These are phyloP conservation scores for Scheffersomyces insectosa DNA, from an alignment of 1,139 yeast genomes.

Conservation along the genomic window DNA sequence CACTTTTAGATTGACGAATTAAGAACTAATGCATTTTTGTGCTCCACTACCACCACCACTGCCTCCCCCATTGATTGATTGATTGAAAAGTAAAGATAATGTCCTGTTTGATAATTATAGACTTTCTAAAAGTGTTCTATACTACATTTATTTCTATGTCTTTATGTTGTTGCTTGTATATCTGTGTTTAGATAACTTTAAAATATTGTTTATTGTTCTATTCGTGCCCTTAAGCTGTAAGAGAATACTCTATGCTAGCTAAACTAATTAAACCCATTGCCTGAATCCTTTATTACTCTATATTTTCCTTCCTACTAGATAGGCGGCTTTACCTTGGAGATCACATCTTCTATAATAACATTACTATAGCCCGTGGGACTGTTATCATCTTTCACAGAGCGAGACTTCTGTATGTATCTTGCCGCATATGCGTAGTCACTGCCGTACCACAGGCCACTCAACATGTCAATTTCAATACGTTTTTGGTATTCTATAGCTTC, in stretches of 20 bases:
- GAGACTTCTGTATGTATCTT: slow-evolving; percentile 26
- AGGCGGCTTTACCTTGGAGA: slow-evolving; percentile 41
- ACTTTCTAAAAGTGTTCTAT: neutral
- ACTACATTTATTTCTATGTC: neutral
- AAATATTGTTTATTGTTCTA: too few species aligned
- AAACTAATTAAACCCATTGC: neutral
- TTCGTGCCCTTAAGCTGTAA: too few species aligned
- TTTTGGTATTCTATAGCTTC: slow-evolving; percentile 15
- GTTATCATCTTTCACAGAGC: slow-evolving; percentile 18
- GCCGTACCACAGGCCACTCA: slow-evolving; percentile 52
- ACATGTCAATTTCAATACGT: slow-evolving; percentile 31
- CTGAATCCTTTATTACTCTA: neutral
- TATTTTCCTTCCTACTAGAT: slow-evolving; percentile 16
- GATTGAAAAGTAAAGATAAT: slow-evolving; percentile 3
- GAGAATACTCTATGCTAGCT: too few species aligned
- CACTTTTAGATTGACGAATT: slow-evolving; percentile 2
- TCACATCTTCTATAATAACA: slow-evolving; percentile 39
- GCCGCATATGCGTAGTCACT: slow-evolving; percentile 41
- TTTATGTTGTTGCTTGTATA: too few species aligned
- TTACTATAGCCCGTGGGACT: slow-evolving; percentile 39
- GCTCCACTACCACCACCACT: neutral
- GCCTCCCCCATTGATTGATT: slow-evolving; percentile 4
- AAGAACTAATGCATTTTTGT: slow-evolving; percentile 3
- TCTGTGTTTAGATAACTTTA: too few species aligned
- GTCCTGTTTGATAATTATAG: slow-evolving; percentile 1